A percentile compares a stretch with the other conserved stretches of the same genome.
Conservation (phyloP, 139 green algal genomes). For the Helicosporidium sp. region DNA sequence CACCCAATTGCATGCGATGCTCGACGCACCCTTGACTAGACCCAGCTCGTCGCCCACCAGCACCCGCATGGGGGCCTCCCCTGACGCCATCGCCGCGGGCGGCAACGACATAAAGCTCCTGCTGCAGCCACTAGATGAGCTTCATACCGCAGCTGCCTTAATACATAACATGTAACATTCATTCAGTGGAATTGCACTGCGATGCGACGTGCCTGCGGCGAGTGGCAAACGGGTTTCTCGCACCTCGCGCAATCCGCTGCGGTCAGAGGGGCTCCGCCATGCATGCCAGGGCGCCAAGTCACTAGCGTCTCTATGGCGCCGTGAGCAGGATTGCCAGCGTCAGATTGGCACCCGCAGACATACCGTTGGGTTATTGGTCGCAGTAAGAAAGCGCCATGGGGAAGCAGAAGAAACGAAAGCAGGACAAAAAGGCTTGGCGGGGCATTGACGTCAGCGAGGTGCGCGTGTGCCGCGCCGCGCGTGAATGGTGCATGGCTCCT, state of each 20-base stretch:
- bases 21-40: constrained; percentile 7
- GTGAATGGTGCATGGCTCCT: too few species aligned
- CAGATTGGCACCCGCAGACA: too few species aligned
- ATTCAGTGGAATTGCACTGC: neutral
- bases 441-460: constrained; percentile 15
- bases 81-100: too few species aligned
- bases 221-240: neutral
- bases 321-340: too few species aligned
- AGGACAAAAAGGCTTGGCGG: constrained; percentile 3
- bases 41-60: constrained; percentile 11
- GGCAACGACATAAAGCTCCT: constrained; percentile 1
- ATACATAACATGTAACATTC: neutral
- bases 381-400: constrained; percentile 1
- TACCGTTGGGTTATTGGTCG: neutral
- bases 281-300: neutral
- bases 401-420: constrained; percentile 4
- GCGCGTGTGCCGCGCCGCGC: too few species aligned
- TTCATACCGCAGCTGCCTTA: neutral
- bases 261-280: neutral
- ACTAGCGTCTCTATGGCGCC: too few species aligned
- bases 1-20: too few species aligned
- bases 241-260: neutral
- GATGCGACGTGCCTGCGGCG: neutral
- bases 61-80: constrained; percentile 10
- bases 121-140: too few species aligned